Conservation (phyloP, 2,329 filamentous ascomycete species). For the Trichoderma afroharzianum region DNA sequence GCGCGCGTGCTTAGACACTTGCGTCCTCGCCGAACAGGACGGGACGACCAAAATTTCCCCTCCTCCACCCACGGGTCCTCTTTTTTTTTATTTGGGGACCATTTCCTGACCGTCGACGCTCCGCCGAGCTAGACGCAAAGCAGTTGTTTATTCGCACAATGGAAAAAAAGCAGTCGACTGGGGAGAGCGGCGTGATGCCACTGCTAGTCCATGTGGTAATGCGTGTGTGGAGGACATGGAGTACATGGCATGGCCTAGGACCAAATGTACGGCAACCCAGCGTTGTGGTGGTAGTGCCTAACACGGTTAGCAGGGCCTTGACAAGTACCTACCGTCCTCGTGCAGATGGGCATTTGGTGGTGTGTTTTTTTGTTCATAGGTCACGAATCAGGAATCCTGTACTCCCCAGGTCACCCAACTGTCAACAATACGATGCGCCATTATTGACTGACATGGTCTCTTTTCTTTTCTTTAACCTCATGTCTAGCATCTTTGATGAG, state of each 20-base stretch:
- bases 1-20: conserved; percentile 9
- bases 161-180: neutral
- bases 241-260: neutral
- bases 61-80: neutral
- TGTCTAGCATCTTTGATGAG: neutral
- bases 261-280: neutral
- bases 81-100: neutral
- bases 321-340: neutral
- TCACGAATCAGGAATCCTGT: neutral
- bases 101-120: neutral
- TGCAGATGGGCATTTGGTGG: neutral
- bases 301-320: neutral
- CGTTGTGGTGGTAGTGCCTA: neutral
- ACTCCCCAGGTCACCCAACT: neutral
- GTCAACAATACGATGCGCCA: neutral
- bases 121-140: conserved; percentile 1
- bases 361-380: neutral
- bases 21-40: neutral
- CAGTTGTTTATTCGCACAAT: neutral
- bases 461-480: neutral
- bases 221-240: neutral
- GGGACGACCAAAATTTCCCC: neutral
- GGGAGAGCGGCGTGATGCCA: neutral
- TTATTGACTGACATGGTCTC: neutral
- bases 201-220: neutral